Evolutionary conservation across 768 basidiomycete genomes (phyloP).

Genomic region (Kwoniella sp.): DNA sequence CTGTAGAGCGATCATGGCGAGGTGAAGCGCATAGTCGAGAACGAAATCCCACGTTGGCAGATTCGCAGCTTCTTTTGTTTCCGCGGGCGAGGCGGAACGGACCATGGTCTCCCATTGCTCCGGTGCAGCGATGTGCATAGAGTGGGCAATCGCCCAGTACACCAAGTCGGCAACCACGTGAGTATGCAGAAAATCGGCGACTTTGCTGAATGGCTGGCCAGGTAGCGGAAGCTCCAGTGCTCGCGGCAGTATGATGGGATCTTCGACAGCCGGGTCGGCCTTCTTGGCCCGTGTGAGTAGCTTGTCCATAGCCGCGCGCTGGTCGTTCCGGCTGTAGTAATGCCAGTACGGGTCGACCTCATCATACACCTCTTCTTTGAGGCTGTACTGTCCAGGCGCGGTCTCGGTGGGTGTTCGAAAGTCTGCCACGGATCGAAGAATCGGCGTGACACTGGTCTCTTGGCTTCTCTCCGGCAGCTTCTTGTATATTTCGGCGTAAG

Average conservation of each 20-base stretch:
- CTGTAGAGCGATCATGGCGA: constrained; percentile 78
- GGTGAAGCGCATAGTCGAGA: constrained; percentile 79
- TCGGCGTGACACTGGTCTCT: constrained; percentile 77
- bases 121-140: constrained; percentile 27
- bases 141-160: constrained; percentile 60
- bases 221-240: constrained; percentile 58
- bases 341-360: constrained; percentile 95
- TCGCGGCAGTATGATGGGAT: constrained; percentile 72
- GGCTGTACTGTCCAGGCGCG: constrained; percentile 81
- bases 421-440: constrained; percentile 70
- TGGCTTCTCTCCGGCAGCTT: constrained; percentile 82
- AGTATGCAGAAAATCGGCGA: constrained; percentile 65
- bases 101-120: constrained; percentile 22
- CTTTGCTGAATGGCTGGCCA: constrained; percentile 63
- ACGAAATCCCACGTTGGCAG: constrained; percentile 65
- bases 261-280: constrained; percentile 56
- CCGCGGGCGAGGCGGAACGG: constrained; percentile 7
- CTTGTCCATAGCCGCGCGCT: constrained; percentile 81
- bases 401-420: constrained; percentile 73
- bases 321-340: constrained; percentile 88
- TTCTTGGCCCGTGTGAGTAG: constrained; percentile 63
- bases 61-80: constrained; percentile 22
- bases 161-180: constrained; percentile 72
- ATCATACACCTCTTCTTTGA: constrained; percentile 73
- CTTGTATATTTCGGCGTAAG: constrained; percentile 86